Evolutionary conservation across 78 protist species (phyloP).

Genomic region (Guillardia theta): DNA sequence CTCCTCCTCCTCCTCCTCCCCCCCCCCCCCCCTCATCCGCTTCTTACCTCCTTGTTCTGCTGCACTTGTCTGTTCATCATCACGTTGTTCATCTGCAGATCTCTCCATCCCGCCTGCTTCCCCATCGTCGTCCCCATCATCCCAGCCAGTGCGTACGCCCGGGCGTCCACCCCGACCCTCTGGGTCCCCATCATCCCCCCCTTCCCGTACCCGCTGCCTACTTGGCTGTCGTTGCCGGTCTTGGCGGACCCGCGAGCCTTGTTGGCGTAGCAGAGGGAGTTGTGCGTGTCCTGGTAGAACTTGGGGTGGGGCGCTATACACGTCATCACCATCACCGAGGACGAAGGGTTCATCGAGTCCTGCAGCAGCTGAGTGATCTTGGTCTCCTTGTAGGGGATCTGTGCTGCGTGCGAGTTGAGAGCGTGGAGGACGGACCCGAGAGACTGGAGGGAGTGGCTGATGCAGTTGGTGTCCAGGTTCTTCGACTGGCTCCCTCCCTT

Average conservation of each 20-base stretch:
- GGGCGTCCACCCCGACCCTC: no score
- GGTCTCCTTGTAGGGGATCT: background rate
- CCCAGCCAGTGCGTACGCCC: no score
- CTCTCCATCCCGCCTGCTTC: no score
- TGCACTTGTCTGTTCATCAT: no score
- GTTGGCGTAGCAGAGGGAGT: background rate
- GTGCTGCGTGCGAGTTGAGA: background rate
- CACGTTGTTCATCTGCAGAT: no score
- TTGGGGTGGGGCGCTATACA: conserved; percentile 35
- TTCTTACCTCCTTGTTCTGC: no score
- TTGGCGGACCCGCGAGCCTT: background rate
- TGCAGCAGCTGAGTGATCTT: background rate
- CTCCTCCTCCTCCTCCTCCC: no score
- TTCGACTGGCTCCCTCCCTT: background rate
- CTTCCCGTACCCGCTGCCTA: no score
- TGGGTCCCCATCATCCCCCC: no score
- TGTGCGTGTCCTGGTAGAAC: background rate
- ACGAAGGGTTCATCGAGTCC: background rate
- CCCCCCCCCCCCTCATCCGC: no score
- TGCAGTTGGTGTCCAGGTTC: background rate
- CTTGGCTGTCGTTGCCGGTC: no score
- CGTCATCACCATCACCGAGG: background rate
- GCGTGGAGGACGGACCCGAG: background rate
- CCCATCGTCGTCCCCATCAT: no score
- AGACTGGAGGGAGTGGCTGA: background rate